These are phyloP conservation scores for Thinopyrum elongatum DNA, from an alignment of 176 grass and related monocot genomes.

Conservation along the genomic window DNA sequence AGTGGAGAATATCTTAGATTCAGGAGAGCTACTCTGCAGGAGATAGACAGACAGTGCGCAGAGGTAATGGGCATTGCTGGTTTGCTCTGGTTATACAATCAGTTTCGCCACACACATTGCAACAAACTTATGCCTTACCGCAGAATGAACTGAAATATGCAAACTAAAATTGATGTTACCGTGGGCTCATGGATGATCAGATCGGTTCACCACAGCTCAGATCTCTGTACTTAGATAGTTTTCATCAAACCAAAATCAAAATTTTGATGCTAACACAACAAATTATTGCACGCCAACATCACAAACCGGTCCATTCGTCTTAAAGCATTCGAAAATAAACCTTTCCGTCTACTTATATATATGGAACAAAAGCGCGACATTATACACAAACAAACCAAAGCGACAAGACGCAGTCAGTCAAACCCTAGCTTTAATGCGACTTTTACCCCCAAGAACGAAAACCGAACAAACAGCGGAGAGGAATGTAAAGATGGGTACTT, in stretches of 20 bases:
- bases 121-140: background rate
- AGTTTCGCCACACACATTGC: background rate
- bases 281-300: background rate
- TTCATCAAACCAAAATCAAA: background rate
- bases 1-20: background rate
- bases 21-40: background rate
- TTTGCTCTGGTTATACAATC: background rate
- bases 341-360: background rate
- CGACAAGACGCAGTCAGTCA: background rate
- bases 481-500: constrained; percentile 37
- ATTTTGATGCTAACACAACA: background rate
- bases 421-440: background rate
- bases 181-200: background rate
- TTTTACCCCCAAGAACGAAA: background rate
- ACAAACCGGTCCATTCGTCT: background rate
- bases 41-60: background rate
- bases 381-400: constrained; percentile 17
- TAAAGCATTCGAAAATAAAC: background rate
- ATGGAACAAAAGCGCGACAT: background rate
- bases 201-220: background rate
- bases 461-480: background rate
- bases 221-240: background rate
- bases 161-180: background rate
- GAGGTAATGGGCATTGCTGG: background rate
- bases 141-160: background rate